These are phyloP conservation scores for Macrolepiota albuminosa DNA, from an alignment of 768 basidiomycete species.

Conservation along the genomic window DNA sequence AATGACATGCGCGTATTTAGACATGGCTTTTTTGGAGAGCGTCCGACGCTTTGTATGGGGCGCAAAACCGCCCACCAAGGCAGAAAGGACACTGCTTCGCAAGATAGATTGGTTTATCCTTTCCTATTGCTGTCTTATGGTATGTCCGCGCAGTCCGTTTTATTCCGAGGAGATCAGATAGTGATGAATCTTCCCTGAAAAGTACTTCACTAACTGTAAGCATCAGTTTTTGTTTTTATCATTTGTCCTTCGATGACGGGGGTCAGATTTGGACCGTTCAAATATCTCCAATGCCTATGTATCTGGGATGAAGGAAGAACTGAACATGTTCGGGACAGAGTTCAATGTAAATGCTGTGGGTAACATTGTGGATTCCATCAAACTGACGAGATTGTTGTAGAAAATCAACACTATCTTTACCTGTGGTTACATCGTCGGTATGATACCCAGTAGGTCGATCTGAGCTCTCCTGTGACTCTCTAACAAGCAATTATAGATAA, in stretches of 20 bases:
- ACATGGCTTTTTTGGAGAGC: slow-evolving; percentile 3
- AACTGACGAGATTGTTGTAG: slow-evolving; percentile 21
- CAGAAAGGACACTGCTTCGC: slow-evolving; percentile 46
- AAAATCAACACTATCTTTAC: slow-evolving; percentile 70
- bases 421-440: slow-evolving; percentile 71
- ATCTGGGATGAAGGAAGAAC: slow-evolving; percentile 74
- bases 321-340: slow-evolving; percentile 59
- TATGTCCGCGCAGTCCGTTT: slow-evolving; percentile 19
- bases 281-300: slow-evolving; percentile 73
- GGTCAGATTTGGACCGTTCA: slow-evolving; percentile 58
- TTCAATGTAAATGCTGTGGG: slow-evolving; percentile 45
- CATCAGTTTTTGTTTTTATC: slow-evolving; percentile 1
- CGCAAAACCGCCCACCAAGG: slow-evolving; percentile 11
- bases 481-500: slow-evolving; percentile 40
- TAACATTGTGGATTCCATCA: not conserved
- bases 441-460: slow-evolving; percentile 53
- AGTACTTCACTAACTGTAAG: slow-evolving; percentile 68
- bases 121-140: slow-evolving; percentile 69
- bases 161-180: slow-evolving; percentile 8
- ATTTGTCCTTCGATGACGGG: slow-evolving; percentile 4
- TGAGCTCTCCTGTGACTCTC: not conserved
- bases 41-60: slow-evolving; percentile 16
- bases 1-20: not conserved
- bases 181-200: slow-evolving; percentile 10
- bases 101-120: slow-evolving; percentile 68